A percentile compares a stretch with the other conserved stretches of the same genome.
phyloP scores from a whole-genome alignment of 192 early-diverging fungal species.

The Coemansia sp. region DNA sequence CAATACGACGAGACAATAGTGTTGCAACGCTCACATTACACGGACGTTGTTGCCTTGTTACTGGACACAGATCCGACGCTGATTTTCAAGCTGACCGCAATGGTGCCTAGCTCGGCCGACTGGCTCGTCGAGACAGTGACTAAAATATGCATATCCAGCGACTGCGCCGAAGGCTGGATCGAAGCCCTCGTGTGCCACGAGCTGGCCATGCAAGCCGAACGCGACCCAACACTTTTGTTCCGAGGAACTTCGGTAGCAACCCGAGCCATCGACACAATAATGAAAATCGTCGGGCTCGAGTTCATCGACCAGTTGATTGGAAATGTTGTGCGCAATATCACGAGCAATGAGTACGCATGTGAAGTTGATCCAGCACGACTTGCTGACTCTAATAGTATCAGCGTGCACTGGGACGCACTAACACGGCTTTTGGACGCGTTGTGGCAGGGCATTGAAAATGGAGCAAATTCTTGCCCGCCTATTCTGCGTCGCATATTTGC shows the following conservation, averaged over 20 bases:
- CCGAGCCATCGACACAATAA: slow-evolving; percentile 67
- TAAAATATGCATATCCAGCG: slow-evolving; percentile 36
- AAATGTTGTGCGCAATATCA: slow-evolving; percentile 59
- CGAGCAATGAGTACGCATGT: slow-evolving; percentile 53
- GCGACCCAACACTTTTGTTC: slow-evolving; percentile 50
- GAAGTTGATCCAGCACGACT: slow-evolving; percentile 64
- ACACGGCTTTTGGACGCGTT: slow-evolving; percentile 48
- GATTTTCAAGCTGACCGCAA: slow-evolving; percentile 26
- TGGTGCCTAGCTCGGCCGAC: slow-evolving; percentile 34
- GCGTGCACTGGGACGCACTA: slow-evolving; percentile 55
- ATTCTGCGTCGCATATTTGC: slow-evolving; percentile 52
- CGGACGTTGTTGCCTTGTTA: slow-evolving; percentile 15
- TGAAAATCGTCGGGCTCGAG: slow-evolving; percentile 63
- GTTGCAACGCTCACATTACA: slow-evolving; percentile 22
- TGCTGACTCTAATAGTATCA: slow-evolving; percentile 15
- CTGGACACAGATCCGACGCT: slow-evolving; percentile 33
- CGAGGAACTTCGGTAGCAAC: slow-evolving; percentile 67
- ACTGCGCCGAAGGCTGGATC: slow-evolving; percentile 33
- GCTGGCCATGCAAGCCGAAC: slow-evolving; percentile 24
- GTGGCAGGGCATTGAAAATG: slow-evolving; percentile 55
- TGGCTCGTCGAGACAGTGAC: slow-evolving; percentile 51
- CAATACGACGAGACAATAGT: slow-evolving; percentile 51
- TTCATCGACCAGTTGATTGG: slow-evolving; percentile 67
- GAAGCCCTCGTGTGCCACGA: slow-evolving; percentile 37
- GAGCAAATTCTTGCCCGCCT: slow-evolving; percentile 22